phyloP scores from a whole-genome alignment of 805 yeast species.

The Saturnispora sekii region DNA sequence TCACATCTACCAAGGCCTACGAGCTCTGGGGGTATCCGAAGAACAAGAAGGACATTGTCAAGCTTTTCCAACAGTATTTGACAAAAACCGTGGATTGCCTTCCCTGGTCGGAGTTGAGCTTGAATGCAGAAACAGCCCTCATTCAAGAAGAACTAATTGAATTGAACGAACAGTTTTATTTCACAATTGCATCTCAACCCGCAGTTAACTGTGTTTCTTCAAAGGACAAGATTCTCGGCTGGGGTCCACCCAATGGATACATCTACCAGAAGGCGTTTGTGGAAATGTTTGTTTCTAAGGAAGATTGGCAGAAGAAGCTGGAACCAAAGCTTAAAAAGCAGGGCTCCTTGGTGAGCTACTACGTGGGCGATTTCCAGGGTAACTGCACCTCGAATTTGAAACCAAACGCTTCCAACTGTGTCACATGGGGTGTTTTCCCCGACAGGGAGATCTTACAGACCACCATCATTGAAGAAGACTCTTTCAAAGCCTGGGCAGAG shows the following conservation, averaged over 20 bases:
- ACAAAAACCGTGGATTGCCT: conserved; percentile 65
- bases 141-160: conserved; percentile 86
- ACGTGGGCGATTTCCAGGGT: conserved; percentile 56
- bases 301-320: conserved; percentile 53
- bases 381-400: conserved; percentile 52
- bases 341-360: conserved; percentile 53
- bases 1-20: conserved; percentile 54
- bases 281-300: conserved; percentile 72
- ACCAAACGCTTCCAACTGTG: conserved; percentile 57
- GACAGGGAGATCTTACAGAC: conserved; percentile 84
- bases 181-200: conserved; percentile 94
- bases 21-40: conserved; percentile 77
- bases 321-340: conserved; percentile 41
- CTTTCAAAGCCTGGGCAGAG: conserved; percentile 92
- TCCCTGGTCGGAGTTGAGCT: conserved; percentile 88
- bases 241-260: conserved; percentile 91
- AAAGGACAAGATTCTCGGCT: conserved; percentile 83
- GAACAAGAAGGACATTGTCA: conserved; percentile 46
- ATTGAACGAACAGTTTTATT: conserved; percentile 62
- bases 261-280: conserved; percentile 92
- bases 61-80: conserved; percentile 61
- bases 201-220: conserved; percentile 74
- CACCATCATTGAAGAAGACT: conserved; percentile 84
- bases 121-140: conserved; percentile 82
- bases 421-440: conserved; percentile 98